Percentiles rank a stretch among this genome's conserved stretches.
Evolutionary conservation across 192 early-diverging fungal genomes (phyloP).

Genomic region (Entomortierella beljakovae): DNA sequence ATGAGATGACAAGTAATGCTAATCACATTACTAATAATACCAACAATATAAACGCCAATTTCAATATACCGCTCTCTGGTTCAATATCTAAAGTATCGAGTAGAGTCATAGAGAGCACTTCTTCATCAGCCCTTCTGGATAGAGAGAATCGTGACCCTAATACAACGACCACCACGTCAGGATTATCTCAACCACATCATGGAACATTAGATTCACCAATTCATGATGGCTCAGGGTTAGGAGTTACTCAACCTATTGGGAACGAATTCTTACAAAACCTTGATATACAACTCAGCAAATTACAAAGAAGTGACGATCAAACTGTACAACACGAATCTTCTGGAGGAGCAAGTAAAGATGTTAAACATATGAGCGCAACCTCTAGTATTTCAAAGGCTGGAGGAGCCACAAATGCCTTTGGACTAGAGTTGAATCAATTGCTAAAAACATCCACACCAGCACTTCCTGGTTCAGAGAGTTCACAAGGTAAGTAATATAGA

Average conservation of each 20-base stretch:
- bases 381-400: conserved; percentile 8
- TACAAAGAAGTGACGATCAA: conserved; percentile 20
- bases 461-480: not conserved
- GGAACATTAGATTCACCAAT: not conserved
- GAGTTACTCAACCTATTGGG: not conserved
- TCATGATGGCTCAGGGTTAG: not conserved
- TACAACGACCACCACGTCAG: not conserved
- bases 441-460: conserved; percentile 1
- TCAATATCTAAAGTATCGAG: not conserved
- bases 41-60: not conserved
- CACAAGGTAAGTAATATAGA: conserved; percentile 7
- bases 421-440: conserved; percentile 13
- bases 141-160: not conserved
- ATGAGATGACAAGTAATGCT: not conserved
- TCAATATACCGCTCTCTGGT: not conserved
- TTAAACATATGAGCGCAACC: not conserved
- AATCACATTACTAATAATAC: not conserved
- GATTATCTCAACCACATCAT: not conserved
- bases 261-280: conserved; percentile 38
- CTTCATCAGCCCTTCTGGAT: not conserved
- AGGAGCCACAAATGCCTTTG: conserved; percentile 12
- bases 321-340: not conserved
- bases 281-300: conserved; percentile 35
- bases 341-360: not conserved
- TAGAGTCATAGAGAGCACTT: not conserved